A percentile compares a stretch with the other conserved stretches of the same genome.
Conservation (phyloP, 2,329 filamentous ascomycete species). For the Hawksworthiomyces lignivorus region DNA sequence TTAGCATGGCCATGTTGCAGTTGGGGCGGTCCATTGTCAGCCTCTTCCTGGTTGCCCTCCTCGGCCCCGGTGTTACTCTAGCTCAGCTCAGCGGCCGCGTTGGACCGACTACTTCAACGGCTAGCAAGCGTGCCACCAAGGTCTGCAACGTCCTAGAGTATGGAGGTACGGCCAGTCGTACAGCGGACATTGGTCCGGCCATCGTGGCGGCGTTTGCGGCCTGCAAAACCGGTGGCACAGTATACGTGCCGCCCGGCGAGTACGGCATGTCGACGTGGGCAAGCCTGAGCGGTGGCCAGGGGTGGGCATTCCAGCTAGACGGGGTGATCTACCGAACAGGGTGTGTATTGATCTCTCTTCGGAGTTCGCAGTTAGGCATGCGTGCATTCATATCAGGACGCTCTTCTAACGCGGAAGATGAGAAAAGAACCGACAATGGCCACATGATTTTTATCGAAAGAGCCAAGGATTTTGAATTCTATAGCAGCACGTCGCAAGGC, state of each 20-base stretch:
- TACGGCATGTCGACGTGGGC: constrained; percentile 18
- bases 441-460: constrained; percentile 21
- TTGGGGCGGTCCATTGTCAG: no score
- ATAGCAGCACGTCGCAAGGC: constrained; percentile 32
- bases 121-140: constrained; percentile 22
- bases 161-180: constrained; percentile 39
- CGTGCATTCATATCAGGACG: no score
- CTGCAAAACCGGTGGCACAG: constrained; percentile 4
- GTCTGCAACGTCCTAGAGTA: constrained; percentile 42
- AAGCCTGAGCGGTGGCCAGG: constrained; percentile 12
- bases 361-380: no score
- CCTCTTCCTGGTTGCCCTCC: not conserved
- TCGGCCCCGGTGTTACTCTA: not conserved
- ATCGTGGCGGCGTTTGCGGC: not conserved
- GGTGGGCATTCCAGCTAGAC: constrained; percentile 15
- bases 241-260: constrained; percentile 16
- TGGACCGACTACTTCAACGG: constrained; percentile 20
- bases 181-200: constrained; percentile 28
- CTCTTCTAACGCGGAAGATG: no score
- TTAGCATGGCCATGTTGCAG: no score
- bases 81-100: constrained; percentile 21
- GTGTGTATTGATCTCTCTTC: no score
- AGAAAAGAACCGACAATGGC: constrained; percentile 10
- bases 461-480: constrained; percentile 38
- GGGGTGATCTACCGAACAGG: constrained; percentile 16